Evolutionary conservation across 495 filamentous ascomycete species (phyloP).

Genomic region (Lindgomyces ingoldianus): DNA sequence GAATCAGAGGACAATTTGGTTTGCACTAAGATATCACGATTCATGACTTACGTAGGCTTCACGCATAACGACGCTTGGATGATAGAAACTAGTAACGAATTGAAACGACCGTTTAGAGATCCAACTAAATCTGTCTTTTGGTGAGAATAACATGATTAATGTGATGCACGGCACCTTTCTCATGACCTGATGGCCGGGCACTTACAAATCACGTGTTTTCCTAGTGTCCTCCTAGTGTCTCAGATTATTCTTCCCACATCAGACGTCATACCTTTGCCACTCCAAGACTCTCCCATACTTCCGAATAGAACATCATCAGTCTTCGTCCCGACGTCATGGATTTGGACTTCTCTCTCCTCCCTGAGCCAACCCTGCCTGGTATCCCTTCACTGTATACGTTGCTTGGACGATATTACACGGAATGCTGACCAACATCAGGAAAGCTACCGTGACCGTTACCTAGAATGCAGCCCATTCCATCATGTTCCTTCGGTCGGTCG

Average conservation of each 20-base stretch:
- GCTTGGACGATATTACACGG: conserved; percentile 21
- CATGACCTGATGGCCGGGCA: no score
- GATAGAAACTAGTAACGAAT: not conserved
- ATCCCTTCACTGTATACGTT: conserved; percentile 16
- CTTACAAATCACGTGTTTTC: no score
- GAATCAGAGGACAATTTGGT: not conserved
- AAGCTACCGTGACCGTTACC: conserved; percentile 17
- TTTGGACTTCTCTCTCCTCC: not conserved
- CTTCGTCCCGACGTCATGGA: not conserved
- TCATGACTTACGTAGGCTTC: not conserved
- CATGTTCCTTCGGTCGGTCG: conserved; percentile 6
- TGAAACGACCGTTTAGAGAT: no score
- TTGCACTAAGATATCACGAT: not conserved
- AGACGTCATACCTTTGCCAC: no score
- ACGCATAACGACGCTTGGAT: not conserved
- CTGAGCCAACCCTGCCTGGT: conserved; percentile 2
- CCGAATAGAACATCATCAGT: no score
- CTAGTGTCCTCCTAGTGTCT: not conserved
- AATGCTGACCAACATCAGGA: conserved; percentile 21
- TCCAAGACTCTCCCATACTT: no score
- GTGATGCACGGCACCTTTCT: no score
- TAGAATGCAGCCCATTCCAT: conserved; percentile 16
- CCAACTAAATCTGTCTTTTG: no score
- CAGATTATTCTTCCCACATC: not conserved
- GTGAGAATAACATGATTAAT: no score